These are phyloP conservation scores for Sarcodon sp. DNA, from an alignment of 768 basidiomycete genomes.

Conservation along the genomic window DNA sequence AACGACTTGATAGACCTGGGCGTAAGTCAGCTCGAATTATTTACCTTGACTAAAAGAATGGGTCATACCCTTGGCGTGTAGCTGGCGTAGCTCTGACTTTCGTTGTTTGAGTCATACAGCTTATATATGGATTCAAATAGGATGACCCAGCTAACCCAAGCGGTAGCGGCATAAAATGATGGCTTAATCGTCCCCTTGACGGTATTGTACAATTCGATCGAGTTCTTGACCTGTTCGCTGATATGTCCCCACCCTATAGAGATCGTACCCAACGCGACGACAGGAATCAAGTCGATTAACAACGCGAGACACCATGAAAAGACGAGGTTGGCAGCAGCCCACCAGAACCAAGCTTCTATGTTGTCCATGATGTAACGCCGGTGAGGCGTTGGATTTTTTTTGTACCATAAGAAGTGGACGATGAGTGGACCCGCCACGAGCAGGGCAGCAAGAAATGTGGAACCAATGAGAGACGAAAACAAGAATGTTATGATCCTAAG, in stretches of 20 bases:
- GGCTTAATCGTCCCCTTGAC: constrained; percentile 63
- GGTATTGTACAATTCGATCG: constrained; percentile 56
- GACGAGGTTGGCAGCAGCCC: constrained; percentile 67
- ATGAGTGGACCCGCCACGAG: constrained; percentile 50
- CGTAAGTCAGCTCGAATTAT: not conserved
- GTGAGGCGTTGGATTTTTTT: constrained; percentile 38
- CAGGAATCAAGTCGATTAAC: constrained; percentile 56
- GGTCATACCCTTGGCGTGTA: constrained; percentile 45
- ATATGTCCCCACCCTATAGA: constrained; percentile 63
- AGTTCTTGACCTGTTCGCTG: constrained; percentile 52
- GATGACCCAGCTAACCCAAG: constrained; percentile 66
- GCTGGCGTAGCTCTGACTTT: constrained; percentile 32
- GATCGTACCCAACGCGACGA: constrained; percentile 36
- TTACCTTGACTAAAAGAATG: not conserved
- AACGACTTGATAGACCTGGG: constrained; percentile 45
- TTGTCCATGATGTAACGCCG: constrained; percentile 53
- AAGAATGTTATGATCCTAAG: constrained; percentile 45
- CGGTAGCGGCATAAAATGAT: constrained; percentile 55
- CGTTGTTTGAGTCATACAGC: constrained; percentile 31
- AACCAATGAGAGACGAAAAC: constrained; percentile 65
- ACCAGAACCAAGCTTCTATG: constrained; percentile 69
- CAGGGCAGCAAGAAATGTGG: constrained; percentile 47
- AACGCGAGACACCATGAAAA: constrained; percentile 73
- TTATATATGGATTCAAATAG: constrained; percentile 56
- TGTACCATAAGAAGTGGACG: constrained; percentile 56